Conservation (phyloP, 345 rosid genomes). For the Populus alba region DNA sequence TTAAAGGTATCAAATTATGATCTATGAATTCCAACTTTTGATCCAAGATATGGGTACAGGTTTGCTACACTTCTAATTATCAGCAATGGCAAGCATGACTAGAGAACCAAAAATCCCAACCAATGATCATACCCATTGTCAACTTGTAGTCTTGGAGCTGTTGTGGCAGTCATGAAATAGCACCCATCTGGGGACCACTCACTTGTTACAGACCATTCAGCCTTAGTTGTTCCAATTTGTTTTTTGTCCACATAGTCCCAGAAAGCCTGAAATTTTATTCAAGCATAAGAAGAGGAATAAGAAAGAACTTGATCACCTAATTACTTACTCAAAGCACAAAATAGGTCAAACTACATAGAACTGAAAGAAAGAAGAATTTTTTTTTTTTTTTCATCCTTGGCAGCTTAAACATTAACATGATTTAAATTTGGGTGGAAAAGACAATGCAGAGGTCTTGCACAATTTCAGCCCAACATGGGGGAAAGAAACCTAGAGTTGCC, state of each 20-base stretch:
- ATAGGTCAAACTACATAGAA: not conserved
- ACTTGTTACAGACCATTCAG: conserved; percentile 83
- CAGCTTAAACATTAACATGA: not conserved
- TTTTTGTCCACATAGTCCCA: conserved; percentile 76
- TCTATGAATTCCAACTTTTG: not conserved
- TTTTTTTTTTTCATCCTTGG: not conserved
- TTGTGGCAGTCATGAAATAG: conserved; percentile 92
- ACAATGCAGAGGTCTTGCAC: not conserved
- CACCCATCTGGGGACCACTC: conserved; percentile 96
- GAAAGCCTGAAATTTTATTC: conserved; percentile 52
- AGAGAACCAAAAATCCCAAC: not conserved
- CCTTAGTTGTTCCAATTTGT: conserved; percentile 69
- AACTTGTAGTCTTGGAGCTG: conserved; percentile 91
- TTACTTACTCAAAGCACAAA: not conserved
- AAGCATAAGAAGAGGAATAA: not conserved
- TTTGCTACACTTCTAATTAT: not conserved
- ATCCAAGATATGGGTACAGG: not conserved
- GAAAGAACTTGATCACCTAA: not conserved
- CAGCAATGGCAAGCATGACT: not conserved
- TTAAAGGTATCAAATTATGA: not conserved
- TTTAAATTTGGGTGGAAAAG: not conserved
- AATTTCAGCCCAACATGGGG: no score
- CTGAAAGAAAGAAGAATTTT: not conserved
- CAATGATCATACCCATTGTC: conserved; percentile 71
- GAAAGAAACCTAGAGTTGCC: no score